phyloP scores from a whole-genome alignment of 2,329 filamentous ascomycete species.

The Rhinocladiella similis region DNA sequence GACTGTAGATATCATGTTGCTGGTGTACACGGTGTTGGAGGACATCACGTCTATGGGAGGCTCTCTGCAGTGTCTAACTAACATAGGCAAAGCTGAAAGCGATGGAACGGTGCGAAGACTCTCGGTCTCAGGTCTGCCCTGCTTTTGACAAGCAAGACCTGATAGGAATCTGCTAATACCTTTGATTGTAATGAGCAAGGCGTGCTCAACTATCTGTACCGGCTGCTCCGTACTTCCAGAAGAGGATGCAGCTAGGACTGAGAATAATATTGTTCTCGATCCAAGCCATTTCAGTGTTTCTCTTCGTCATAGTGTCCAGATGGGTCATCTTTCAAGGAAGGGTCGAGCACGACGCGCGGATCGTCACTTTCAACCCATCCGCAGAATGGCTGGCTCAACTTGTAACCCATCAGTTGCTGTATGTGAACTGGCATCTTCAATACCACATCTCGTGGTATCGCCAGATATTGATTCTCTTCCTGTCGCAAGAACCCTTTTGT shows the following conservation, averaged over 20 bases:
- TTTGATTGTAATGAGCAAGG: too few species aligned
- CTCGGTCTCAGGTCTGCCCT: too few species aligned
- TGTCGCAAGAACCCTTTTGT: conserved; percentile 29
- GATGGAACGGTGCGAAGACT: too few species aligned
- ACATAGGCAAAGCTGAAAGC: too few species aligned
- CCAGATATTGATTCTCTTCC: conserved; percentile 33
- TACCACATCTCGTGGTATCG: conserved; percentile 24
- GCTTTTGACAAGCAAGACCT: too few species aligned
- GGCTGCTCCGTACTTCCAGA: too few species aligned
- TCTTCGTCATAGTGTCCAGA: conserved; percentile 17
- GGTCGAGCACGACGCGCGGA: conserved; percentile 20
- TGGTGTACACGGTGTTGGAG: too few species aligned
- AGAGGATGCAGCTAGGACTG: background rate
- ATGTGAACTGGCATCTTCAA: conserved; percentile 24
- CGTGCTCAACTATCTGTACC: too few species aligned
- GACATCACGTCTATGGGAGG: too few species aligned
- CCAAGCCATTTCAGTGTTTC: background rate
- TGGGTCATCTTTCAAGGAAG: conserved; percentile 18
- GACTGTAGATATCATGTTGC: too few species aligned
- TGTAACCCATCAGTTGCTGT: conserved; percentile 30
- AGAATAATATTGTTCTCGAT: background rate
- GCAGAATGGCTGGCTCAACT: conserved; percentile 26
- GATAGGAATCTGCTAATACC: too few species aligned
- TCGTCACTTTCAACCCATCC: conserved; percentile 26
- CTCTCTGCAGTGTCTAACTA: too few species aligned